phyloP scores from a whole-genome alignment of 164 flowering plant genomes.

The Magnolia kwangsiensis region DNA sequence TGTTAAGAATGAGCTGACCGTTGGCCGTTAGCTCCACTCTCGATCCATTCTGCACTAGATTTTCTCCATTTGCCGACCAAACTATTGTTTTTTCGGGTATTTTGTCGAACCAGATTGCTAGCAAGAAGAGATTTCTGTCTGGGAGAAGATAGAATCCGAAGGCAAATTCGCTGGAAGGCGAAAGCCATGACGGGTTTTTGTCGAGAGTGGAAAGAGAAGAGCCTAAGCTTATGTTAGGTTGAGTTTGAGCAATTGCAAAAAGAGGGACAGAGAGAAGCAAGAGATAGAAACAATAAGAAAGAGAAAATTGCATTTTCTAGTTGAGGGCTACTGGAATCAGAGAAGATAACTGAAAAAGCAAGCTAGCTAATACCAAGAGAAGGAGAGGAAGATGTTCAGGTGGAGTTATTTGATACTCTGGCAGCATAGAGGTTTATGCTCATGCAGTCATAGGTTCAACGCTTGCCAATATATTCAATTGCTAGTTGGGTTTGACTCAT shows the following conservation, averaged over 20 bases:
- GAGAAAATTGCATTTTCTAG: too few relatives aligned
- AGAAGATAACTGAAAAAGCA: too few relatives aligned
- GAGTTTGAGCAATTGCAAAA: conserved; percentile 17
- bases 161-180: conserved; percentile 36
- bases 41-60: conserved; percentile 25
- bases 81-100: conserved; percentile 32
- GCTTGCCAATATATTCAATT: too few relatives aligned
- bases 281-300: background rate
- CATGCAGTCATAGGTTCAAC: too few relatives aligned
- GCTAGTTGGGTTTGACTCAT: too few relatives aligned
- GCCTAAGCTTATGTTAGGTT: conserved; percentile 19
- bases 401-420: too few relatives aligned
- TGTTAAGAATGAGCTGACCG: conserved; percentile 21
- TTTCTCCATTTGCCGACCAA: conserved; percentile 30
- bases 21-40: conserved; percentile 20
- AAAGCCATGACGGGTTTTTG: conserved; percentile 20
- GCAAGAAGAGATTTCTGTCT: conserved; percentile 11
- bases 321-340: too few relatives aligned
- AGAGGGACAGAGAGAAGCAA: background rate
- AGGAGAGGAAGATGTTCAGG: too few relatives aligned
- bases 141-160: conserved; percentile 27
- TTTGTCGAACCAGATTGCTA: conserved; percentile 36
- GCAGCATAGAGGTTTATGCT: too few relatives aligned
- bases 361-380: too few relatives aligned
- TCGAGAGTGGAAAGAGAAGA: conserved; percentile 20